Conservation (phyloP, 129 eudicot genomes). For the Escallonia herrerae region DNA sequence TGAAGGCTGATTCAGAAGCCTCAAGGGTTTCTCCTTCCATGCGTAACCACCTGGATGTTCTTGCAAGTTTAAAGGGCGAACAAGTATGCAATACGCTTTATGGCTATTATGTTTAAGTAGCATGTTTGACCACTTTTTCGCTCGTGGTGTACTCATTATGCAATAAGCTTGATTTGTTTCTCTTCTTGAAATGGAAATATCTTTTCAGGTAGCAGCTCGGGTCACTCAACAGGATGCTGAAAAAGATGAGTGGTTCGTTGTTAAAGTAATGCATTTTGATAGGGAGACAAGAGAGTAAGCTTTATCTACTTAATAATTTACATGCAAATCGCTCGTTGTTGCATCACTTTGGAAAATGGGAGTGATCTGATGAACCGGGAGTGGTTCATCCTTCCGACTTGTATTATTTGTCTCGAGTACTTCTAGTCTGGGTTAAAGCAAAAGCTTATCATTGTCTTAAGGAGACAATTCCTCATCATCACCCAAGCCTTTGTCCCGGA, state of each 20-base stretch:
- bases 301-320: background rate
- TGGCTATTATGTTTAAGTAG: slow-evolving; percentile 1
- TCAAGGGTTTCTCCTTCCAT: slow-evolving; percentile 68
- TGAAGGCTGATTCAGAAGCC: slow-evolving; percentile 15
- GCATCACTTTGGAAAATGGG: no score
- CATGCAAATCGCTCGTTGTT: background rate
- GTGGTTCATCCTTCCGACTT: no score
- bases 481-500: no score
- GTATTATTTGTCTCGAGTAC: no score
- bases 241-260: slow-evolving; percentile 92
- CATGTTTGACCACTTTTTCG: background rate
- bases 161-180: background rate
- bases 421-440: background rate
- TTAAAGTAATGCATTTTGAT: slow-evolving; percentile 90
- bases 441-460: no score
- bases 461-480: no score
- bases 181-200: background rate
- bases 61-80: slow-evolving; percentile 86
- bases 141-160: background rate
- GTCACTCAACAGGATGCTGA: slow-evolving; percentile 69
- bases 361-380: no score
- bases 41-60: slow-evolving; percentile 65
- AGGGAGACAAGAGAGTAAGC: slow-evolving; percentile 84
- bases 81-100: slow-evolving; percentile 40
- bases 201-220: slow-evolving; percentile 89